Conservation (phyloP, 2,329 filamentous ascomycete genomes). For the Trichoderma sp. region DNA sequence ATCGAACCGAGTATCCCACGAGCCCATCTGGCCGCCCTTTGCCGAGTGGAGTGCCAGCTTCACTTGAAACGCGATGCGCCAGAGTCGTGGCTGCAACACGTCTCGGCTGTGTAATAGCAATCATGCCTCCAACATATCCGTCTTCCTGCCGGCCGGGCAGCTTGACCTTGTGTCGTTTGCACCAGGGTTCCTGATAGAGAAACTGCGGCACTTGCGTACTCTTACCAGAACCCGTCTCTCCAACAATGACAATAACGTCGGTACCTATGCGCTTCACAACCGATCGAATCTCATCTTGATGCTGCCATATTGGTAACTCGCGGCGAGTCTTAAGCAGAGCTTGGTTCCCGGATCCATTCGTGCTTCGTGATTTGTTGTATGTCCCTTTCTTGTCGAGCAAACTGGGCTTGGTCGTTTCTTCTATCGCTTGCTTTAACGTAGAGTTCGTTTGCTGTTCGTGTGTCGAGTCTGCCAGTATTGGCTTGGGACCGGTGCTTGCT, state of each 20-base stretch:
- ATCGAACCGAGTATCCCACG: slow-evolving; percentile 93
- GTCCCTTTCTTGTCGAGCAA: not conserved
- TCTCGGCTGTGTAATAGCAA: slow-evolving; percentile 92
- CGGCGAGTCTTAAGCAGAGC: slow-evolving; percentile 55
- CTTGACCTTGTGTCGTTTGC: slow-evolving; percentile 59
- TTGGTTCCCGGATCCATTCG: slow-evolving; percentile 35
- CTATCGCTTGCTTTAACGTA: not conserved
- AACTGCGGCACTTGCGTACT: slow-evolving; percentile 97
- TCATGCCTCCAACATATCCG: slow-evolving; percentile 69
- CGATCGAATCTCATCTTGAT: slow-evolving; percentile 68
- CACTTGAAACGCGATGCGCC: slow-evolving; percentile 82
- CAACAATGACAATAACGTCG: slow-evolving; percentile 80
- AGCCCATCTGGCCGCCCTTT: slow-evolving; percentile 45
- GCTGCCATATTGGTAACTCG: slow-evolving; percentile 77
- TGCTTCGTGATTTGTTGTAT: slow-evolving; percentile 18
- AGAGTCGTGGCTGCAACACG: slow-evolving; percentile 91
- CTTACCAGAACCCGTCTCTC: slow-evolving; percentile 95
- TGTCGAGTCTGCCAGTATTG: not conserved
- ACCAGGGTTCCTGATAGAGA: slow-evolving; percentile 77
- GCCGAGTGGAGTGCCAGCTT: slow-evolving; percentile 60
- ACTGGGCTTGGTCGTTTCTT: not conserved
- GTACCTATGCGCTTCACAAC: slow-evolving; percentile 57
- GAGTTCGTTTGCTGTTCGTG: slow-evolving; percentile 5
- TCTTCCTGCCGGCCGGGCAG: slow-evolving; percentile 44
- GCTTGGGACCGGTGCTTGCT: slow-evolving; percentile 22